phyloP scores from a whole-genome alignment of 2,329 filamentous ascomycete genomes.

The Fusarium sp. region DNA sequence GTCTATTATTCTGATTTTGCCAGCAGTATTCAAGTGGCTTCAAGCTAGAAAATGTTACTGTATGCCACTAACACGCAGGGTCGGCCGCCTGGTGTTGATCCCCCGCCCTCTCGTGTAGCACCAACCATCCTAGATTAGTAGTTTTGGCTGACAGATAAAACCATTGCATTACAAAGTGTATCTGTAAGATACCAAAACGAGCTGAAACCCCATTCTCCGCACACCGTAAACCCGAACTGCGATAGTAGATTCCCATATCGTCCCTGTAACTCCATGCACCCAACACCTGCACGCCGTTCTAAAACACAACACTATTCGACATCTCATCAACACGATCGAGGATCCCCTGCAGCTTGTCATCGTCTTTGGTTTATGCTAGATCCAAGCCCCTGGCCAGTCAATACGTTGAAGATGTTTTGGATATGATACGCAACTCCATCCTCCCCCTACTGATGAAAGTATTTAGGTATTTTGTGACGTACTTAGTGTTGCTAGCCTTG shows the following conservation, averaged over 20 bases:
- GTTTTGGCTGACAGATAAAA: not conserved
- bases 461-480: no score
- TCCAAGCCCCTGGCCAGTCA: no score
- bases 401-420: no score
- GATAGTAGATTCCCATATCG: not conserved
- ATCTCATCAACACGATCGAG: no score
- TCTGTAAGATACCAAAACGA: not conserved
- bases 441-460: no score
- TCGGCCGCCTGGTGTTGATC: conserved; percentile 33
- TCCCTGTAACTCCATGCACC: conserved; percentile 41
- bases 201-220: not conserved
- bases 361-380: no score
- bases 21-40: conserved; percentile 12
- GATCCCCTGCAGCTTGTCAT: no score
- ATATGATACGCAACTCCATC: no score
- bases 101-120: conserved; percentile 20
- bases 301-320: not conserved
- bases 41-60: not conserved
- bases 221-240: not conserved
- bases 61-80: conserved; percentile 26
- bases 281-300: no score
- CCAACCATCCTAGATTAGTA: conserved; percentile 15
- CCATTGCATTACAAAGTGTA: not conserved
- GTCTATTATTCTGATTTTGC: not conserved
- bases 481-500: no score